Evolutionary conservation across 768 basidiomycete genomes (phyloP).

Genomic region (Hericium coralloides): DNA sequence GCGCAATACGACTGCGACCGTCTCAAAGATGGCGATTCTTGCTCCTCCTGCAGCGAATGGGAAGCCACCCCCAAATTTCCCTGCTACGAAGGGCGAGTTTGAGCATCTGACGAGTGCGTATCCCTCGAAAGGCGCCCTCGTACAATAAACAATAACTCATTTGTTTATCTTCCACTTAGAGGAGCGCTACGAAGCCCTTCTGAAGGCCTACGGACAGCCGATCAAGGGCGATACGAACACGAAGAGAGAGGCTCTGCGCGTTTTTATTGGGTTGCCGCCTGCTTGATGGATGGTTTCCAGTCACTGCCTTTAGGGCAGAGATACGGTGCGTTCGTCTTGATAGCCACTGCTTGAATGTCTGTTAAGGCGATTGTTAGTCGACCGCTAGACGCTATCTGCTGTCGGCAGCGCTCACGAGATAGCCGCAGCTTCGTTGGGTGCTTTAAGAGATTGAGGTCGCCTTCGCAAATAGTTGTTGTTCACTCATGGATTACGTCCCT

Average conservation of each 20-base stretch:
- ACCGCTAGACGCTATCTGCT: no score
- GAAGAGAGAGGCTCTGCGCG: conserved; percentile 29
- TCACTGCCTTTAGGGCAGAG: no score
- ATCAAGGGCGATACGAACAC: conserved; percentile 31
- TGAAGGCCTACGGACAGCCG: conserved; percentile 26
- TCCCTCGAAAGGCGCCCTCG: background rate
- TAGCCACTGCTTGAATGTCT: no score
- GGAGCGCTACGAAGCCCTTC: conserved; percentile 31
- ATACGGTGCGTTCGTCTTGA: no score
- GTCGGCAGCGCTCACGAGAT: no score
- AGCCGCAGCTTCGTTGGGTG: no score
- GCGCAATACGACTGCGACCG: conserved; percentile 25
- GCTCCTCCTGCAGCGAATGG: conserved; percentile 24
- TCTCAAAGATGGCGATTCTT: conserved; percentile 24
- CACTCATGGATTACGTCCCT: no score
- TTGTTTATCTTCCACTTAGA: conserved; percentile 16
- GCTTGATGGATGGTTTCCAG: background rate
- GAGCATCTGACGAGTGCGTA: conserved; percentile 36
- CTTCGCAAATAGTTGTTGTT: no score
- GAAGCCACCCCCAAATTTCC: conserved; percentile 29
- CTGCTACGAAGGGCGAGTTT: conserved; percentile 31
- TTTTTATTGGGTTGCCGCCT: conserved; percentile 30
- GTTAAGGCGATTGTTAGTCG: no score
- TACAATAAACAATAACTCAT: background rate
- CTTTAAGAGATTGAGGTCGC: no score